Conservation (phyloP, 768 basidiomycete species). For the Boletus reticuloceps region DNA sequence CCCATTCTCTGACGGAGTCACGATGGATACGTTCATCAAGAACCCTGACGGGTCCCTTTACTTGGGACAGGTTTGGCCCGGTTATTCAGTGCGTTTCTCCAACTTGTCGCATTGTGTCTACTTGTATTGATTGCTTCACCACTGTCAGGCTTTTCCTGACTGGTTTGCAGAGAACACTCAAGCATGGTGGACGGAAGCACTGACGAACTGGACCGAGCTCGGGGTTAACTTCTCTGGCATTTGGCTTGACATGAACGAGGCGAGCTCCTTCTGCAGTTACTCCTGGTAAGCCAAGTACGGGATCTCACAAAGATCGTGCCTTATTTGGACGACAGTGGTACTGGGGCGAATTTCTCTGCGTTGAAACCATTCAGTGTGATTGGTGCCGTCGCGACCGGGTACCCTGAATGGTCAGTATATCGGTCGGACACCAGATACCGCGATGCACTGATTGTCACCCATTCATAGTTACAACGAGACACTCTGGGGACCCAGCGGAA, state of each 20-base stretch:
- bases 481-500: slow-evolving; percentile 66
- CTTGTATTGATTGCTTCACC: background rate
- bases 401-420: slow-evolving; percentile 63
- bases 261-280: slow-evolving; percentile 60
- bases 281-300: slow-evolving; percentile 42
- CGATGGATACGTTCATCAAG: slow-evolving; percentile 66
- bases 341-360: slow-evolving; percentile 53
- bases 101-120: background rate
- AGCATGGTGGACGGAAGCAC: slow-evolving; percentile 59
- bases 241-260: slow-evolving; percentile 73
- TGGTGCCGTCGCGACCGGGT: slow-evolving; percentile 50
- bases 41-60: slow-evolving; percentile 74
- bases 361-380: slow-evolving; percentile 53
- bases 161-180: slow-evolving; percentile 56
- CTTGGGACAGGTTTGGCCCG: slow-evolving; percentile 77
- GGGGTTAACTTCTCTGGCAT: slow-evolving; percentile 64
- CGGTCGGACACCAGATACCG: background rate
- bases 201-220: slow-evolving; percentile 49
- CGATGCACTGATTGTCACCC: background rate
- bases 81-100: slow-evolving; percentile 51
- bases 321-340: slow-evolving; percentile 35
- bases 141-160: slow-evolving; percentile 53
- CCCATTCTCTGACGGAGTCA: slow-evolving; percentile 61
- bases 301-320: background rate
- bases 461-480: slow-evolving; percentile 55